Conservation (phyloP, 2,329 filamentous ascomycete species). For the Grosmannia clavigera region DNA sequence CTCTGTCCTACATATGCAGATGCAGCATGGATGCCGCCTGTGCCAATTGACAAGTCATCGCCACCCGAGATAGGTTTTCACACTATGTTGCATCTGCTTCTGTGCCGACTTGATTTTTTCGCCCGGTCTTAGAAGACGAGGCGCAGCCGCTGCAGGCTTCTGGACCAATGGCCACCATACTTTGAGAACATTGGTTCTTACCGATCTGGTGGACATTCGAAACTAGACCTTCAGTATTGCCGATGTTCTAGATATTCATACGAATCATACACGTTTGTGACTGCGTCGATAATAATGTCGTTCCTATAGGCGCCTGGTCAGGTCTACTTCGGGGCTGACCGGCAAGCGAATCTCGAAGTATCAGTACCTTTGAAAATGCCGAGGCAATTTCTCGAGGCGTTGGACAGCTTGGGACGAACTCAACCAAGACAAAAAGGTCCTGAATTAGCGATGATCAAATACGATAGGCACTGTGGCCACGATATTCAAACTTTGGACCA, state of each 20-base stretch:
- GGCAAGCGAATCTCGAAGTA: no score
- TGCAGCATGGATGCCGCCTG: not conserved
- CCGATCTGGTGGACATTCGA: not conserved
- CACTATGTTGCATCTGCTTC: not conserved
- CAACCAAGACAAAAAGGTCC: no score
- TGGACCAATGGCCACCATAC: not conserved
- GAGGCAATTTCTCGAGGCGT: no score
- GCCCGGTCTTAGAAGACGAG: not conserved
- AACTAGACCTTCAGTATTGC: not conserved
- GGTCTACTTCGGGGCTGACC: no score
- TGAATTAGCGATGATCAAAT: no score
- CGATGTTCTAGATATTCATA: not conserved
- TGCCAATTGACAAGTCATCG: not conserved
- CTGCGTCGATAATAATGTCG: not conserved
- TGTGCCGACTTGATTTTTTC: not conserved
- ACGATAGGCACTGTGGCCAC: no score
- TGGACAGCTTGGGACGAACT: no score
- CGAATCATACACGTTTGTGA: not conserved
- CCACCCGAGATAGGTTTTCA: not conserved
- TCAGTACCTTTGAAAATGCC: no score
- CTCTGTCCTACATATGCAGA: not conserved
- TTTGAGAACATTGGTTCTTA: not conserved
- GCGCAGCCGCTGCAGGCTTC: not conserved
- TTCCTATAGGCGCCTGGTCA: not conserved
- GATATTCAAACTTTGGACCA: no score